phyloP scores from a whole-genome alignment of 306 rosid species.

The Vigna nakashimae region DNA sequence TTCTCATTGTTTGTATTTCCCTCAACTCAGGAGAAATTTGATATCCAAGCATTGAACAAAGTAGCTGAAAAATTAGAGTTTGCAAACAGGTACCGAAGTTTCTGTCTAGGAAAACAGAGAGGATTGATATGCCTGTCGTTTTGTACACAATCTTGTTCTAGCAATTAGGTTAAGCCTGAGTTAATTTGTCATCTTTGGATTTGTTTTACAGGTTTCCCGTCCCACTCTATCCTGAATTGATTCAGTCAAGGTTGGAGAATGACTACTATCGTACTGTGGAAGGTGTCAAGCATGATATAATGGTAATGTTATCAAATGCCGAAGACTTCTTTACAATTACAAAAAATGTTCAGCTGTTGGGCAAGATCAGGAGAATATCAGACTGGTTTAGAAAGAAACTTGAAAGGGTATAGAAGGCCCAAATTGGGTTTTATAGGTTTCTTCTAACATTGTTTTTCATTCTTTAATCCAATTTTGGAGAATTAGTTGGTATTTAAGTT shows the following conservation, averaged over 20 bases:
- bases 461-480: conserved; percentile 56
- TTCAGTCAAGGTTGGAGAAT: conserved; percentile 62
- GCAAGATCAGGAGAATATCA: conserved; percentile 51
- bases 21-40: conserved; percentile 58
- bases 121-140: conserved; percentile 3
- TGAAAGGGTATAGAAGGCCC: conserved; percentile 58
- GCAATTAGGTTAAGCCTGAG: conserved; percentile 27
- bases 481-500: conserved; percentile 37
- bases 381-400: conserved; percentile 66
- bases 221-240: conserved; percentile 72
- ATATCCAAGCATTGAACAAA: conserved; percentile 61
- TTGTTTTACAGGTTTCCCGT: conserved; percentile 69
- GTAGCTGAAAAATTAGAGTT: conserved; percentile 65
- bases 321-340: conserved; percentile 46
- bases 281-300: conserved; percentile 73
- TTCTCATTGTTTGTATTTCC: conserved; percentile 29
- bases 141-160: conserved; percentile 9
- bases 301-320: conserved; percentile 65
- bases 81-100: conserved; percentile 67
- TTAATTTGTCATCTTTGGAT: conserved; percentile 35
- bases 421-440: conserved; percentile 41
- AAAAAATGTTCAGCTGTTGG: conserved; percentile 45
- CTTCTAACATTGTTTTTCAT: conserved; percentile 47
- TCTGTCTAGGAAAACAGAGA: conserved; percentile 29
- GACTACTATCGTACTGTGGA: conserved; percentile 77